These are phyloP conservation scores for Sporothrix schenckii DNA, from an alignment of 2,329 filamentous ascomycete genomes.

Conservation along the genomic window DNA sequence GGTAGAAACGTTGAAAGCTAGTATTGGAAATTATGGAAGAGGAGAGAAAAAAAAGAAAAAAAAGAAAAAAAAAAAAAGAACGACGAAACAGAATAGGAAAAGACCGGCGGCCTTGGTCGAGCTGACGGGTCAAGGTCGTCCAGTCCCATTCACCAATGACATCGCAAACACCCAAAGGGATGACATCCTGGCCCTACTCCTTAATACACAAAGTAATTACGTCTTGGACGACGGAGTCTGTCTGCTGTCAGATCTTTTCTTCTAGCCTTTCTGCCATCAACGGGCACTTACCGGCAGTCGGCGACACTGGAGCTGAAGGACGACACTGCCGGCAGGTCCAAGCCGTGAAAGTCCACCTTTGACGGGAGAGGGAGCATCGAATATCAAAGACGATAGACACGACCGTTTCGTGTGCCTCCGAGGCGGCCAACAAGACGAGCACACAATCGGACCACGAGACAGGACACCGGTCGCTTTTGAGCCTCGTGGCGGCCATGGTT, in stretches of 20 bases:
- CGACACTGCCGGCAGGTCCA: constrained; percentile 3
- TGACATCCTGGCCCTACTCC: background rate
- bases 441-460: constrained; percentile 9
- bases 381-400: background rate
- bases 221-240: background rate
- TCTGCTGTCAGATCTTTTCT: background rate
- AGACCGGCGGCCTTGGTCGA: background rate
- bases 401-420: background rate
- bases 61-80: background rate
- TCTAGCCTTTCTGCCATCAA: background rate
- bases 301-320: background rate
- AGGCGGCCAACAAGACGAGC: background rate
- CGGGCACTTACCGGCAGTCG: background rate
- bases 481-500: constrained; percentile 23
- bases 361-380: background rate
- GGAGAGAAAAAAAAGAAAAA: background rate
- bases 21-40: background rate
- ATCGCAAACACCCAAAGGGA: constrained; percentile 5
- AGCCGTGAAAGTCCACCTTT: background rate
- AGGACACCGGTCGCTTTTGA: background rate
- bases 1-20: too few relatives aligned
- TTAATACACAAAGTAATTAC: background rate
- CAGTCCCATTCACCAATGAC: constrained; percentile 15
- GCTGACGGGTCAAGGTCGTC: background rate
- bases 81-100: constrained; percentile 3